These are phyloP conservation scores for Eimeria necatrix DNA, from an alignment of 169 alveolate genomes.

Conservation along the genomic window DNA sequence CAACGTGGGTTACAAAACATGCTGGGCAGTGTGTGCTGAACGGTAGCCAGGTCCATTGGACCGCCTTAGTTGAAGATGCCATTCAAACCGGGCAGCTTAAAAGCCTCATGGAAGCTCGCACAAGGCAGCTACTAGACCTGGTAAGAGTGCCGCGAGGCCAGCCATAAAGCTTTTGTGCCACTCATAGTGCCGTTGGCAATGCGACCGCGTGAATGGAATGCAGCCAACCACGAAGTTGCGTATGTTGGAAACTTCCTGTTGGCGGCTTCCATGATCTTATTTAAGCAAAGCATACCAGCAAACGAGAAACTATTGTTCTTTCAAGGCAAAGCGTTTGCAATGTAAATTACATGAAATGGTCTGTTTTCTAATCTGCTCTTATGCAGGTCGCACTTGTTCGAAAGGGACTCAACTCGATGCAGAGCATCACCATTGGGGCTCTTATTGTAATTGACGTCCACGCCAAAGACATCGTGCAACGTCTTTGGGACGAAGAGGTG, in stretches of 20 bases:
- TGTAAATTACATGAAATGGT: not conserved
- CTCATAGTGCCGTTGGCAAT: not conserved
- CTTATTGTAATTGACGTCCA: constrained; percentile 97
- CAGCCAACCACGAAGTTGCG: too few relatives aligned
- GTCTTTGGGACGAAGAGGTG: constrained; percentile 87
- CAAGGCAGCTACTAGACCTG: constrained; percentile 91
- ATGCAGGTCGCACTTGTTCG: constrained; percentile 92
- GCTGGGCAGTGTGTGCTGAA: constrained; percentile 96
- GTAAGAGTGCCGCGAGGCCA: constrained; percentile 78
- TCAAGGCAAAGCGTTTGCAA: too few relatives aligned
- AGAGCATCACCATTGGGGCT: constrained; percentile 94
- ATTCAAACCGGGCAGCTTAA: constrained; percentile 87
- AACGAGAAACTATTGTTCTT: too few relatives aligned
- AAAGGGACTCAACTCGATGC: constrained; percentile 90
- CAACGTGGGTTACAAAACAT: constrained; percentile 94
- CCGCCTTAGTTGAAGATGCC: constrained; percentile 95
- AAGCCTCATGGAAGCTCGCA: constrained; percentile 86
- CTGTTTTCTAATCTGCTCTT: not conserved
- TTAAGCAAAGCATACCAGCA: too few relatives aligned
- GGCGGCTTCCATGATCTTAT: too few relatives aligned
- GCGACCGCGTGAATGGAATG: not conserved
- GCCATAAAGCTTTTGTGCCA: not conserved
- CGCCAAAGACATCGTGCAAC: constrained; percentile 95
- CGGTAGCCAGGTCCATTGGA: constrained; percentile 96
- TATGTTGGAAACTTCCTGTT: too few relatives aligned